Evolutionary conservation across 257 asterid species (phyloP).

Genomic region (Scutellaria barbata): DNA sequence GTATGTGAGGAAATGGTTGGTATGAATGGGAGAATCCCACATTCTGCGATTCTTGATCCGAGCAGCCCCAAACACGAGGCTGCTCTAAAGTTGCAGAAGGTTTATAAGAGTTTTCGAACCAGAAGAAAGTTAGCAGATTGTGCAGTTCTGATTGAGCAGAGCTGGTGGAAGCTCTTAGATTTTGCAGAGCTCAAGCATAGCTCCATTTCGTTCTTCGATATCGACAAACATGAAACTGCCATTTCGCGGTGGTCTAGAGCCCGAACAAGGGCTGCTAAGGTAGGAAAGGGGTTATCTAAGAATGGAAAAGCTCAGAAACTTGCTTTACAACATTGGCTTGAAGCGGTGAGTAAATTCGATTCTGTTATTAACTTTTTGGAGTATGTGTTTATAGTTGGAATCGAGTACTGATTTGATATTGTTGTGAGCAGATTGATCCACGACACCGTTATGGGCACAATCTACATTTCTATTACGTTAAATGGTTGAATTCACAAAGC

Average conservation of each 20-base stretch:
- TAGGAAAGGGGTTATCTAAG: conserved; percentile 64
- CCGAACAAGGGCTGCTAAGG: conserved; percentile 66
- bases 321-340: conserved; percentile 73
- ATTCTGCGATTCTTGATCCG: conserved; percentile 30
- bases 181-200: conserved; percentile 61
- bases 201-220: conserved; percentile 56
- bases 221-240: conserved; percentile 57
- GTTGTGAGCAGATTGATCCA: conserved; percentile 60
- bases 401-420: conserved; percentile 27
- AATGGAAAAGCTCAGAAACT: conserved; percentile 63
- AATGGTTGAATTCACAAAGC: conserved; percentile 69
- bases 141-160: conserved; percentile 69
- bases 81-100: conserved; percentile 63
- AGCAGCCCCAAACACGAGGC: conserved; percentile 56
- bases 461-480: conserved; percentile 61
- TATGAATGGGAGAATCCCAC: conserved; percentile 29
- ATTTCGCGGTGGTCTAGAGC: conserved; percentile 73
- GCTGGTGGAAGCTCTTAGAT: conserved; percentile 67
- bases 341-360: conserved; percentile 50
- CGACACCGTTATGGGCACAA: conserved; percentile 76
- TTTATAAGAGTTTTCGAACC: conserved; percentile 60
- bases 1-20: conserved; percentile 29
- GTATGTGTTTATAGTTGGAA: not conserved
- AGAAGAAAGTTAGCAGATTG: conserved; percentile 70
- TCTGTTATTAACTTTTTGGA: not conserved